phyloP scores from a whole-genome alignment of 116 monocot species.

The Phalaenopsis hybrid region DNA sequence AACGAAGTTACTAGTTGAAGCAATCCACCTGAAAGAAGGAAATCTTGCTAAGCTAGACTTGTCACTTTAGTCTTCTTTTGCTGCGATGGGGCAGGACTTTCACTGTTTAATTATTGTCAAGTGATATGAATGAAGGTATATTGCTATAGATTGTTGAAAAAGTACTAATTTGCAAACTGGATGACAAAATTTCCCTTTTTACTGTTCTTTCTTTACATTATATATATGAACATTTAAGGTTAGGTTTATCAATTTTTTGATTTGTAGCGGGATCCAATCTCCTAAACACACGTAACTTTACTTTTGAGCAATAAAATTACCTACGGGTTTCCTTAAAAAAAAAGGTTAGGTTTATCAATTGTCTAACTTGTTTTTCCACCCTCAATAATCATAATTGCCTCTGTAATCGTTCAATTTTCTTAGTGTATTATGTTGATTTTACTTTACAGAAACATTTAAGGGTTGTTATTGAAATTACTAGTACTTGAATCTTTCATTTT shows the following conservation, averaged over 20 bases:
- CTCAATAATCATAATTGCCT: not conserved
- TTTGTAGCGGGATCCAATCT: no score
- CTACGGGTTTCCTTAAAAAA: no score
- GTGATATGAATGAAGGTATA: not conserved
- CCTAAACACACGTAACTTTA: no score
- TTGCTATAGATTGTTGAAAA: not conserved
- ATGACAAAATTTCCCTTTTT: not conserved
- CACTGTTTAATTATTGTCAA: not conserved
- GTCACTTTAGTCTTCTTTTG: not conserved
- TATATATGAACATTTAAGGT: not conserved
- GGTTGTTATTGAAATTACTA: not conserved
- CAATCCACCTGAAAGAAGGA: slow-evolving; percentile 34
- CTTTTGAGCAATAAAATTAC: no score
- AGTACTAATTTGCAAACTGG: not conserved
- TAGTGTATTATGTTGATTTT: not conserved
- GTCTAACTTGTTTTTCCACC: not conserved
- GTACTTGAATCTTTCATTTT: not conserved
- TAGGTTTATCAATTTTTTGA: not conserved
- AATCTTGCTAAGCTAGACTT: not conserved
- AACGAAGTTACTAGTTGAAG: slow-evolving; percentile 52
- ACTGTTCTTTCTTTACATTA: not conserved
- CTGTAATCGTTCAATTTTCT: not conserved
- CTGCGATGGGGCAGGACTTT: not conserved
- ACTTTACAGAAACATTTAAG: not conserved
- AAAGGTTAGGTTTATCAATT: not conserved